Evolutionary conservation across 345 rosid genomes (phyloP).

Genomic region (Populus deltoides): DNA sequence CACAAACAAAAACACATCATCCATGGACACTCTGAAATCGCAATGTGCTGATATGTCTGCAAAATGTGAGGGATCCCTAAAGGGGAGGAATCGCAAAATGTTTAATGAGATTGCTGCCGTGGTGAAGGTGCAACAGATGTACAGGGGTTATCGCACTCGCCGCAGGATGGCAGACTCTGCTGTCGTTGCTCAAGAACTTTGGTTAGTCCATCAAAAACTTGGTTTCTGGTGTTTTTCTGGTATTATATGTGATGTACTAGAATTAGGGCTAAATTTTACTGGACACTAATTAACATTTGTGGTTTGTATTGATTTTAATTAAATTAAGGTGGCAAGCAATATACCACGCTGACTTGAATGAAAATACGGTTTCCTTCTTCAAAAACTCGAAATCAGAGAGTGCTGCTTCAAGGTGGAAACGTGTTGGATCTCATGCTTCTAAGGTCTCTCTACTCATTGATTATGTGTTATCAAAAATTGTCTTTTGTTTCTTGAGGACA

Average conservation of each 20-base stretch:
- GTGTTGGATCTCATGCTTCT: conserved; percentile 68
- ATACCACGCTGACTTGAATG: conserved; percentile 65
- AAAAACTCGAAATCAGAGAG: conserved; percentile 54
- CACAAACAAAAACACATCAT: no score
- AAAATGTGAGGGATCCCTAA: background rate
- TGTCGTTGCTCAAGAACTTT: conserved; percentile 77
- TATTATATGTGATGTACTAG: no score
- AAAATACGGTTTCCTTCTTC: conserved; percentile 79
- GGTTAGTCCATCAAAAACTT: conserved; percentile 36
- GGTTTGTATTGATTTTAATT: background rate
- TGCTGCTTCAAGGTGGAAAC: conserved; percentile 76
- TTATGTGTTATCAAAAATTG: no score
- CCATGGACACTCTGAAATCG: no score
- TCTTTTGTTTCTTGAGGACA: background rate
- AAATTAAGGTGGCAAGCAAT: conserved; percentile 76
- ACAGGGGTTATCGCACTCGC: conserved; percentile 86
- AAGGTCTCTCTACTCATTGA: conserved; percentile 41
- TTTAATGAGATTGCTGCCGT: conserved; percentile 43
- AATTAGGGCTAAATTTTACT: background rate
- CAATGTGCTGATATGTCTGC: no score
- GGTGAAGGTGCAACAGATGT: conserved; percentile 75
- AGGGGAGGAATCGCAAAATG: background rate
- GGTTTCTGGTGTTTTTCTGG: background rate
- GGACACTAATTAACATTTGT: no score
- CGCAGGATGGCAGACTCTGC: conserved; percentile 87